Evolutionary conservation across 208 protist genomes (phyloP), one percentile per base, ranked within the genome.

Genomic region (Acanthamoeba lugdunensis): DNA sequence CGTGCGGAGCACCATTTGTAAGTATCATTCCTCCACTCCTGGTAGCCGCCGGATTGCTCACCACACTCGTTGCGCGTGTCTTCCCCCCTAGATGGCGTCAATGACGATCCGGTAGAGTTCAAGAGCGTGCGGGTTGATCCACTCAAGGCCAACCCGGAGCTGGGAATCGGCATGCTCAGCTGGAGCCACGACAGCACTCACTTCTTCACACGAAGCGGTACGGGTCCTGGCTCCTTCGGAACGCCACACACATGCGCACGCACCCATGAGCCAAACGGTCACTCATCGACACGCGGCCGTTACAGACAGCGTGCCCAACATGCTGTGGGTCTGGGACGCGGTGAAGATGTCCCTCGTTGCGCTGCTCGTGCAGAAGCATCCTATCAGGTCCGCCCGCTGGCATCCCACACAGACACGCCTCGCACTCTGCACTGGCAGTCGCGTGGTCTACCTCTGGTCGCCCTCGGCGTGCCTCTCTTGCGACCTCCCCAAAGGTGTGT

Each of bases 251-350:
- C 45, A 2, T 5, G 37, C 37, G 41, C 41, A 45, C 41, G 41
- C 0, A 9, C 45, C 45, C 45, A 50, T 50, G 6, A 50, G 45
- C 45, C 45, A 14, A 50, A 50, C 11, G 45, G 45, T 13, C 45
- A 50, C 23, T 45, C 41, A 85, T 7, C 50, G 11, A 16, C n/a
- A 85, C 23, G 4, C n/a, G 4, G 4, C 21, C n/a, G 16, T 63
- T 7, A 13, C 33, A 90, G 84, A 90, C 33, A 71, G 18, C 61
- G 61, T 90, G 58, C 56, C 84, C 28, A 67, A 90, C 33, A 52
- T 65, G 56, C 37, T 90, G 30, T 90, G 84, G 84, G 37, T 90
- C 6, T 90, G 84, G 84, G 84, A 90, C 37, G 84, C 84, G 28
- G 61, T 65, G 37, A 67, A 50, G 56, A 90, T 90, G 61, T 71